These are phyloP conservation scores for Leishmania turanica DNA, from an alignment of 208 protist species.

Conservation along the genomic window DNA sequence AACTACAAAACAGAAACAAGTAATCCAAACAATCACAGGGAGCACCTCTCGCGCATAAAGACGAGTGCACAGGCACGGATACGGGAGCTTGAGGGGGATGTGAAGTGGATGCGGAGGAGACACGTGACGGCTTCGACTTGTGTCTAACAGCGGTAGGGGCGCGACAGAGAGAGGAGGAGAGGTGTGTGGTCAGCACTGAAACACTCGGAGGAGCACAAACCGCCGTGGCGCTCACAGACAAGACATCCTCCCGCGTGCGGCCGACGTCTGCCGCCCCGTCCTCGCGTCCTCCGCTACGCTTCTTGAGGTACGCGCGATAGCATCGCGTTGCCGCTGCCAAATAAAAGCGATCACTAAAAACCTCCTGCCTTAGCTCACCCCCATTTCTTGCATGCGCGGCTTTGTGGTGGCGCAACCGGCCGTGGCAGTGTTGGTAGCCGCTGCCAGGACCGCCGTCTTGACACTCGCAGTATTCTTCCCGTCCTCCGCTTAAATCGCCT, in stretches of 20 bases:
- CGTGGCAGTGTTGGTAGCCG: neutral
- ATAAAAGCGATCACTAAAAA: neutral
- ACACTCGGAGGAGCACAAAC: neutral
- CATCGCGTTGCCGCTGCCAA: neutral
- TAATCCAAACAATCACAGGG: neutral
- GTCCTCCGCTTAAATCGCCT: slow-evolving; percentile 42
- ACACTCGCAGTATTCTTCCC: neutral
- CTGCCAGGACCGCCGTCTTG: neutral
- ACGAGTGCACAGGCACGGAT: neutral
- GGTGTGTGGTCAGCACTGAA: neutral
- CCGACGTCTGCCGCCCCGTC: neutral
- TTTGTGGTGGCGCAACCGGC: neutral
- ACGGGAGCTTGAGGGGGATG: neutral
- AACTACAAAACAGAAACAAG: neutral
- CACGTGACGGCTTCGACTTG: neutral
- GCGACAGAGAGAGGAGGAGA: neutral
- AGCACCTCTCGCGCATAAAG: neutral
- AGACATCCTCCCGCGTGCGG: neutral
- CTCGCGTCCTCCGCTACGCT: neutral
- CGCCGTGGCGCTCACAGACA: neutral
- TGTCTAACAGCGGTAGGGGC: neutral
- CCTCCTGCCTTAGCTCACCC: neutral
- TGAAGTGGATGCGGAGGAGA: neutral
- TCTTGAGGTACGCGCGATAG: neutral
- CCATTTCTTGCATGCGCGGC: neutral